Percentiles rank a stretch among this genome's conserved stretches.
These are phyloP conservation scores for Bremia lactucae DNA, from an alignment of 352 stramenopile species.

Conservation along the genomic window DNA sequence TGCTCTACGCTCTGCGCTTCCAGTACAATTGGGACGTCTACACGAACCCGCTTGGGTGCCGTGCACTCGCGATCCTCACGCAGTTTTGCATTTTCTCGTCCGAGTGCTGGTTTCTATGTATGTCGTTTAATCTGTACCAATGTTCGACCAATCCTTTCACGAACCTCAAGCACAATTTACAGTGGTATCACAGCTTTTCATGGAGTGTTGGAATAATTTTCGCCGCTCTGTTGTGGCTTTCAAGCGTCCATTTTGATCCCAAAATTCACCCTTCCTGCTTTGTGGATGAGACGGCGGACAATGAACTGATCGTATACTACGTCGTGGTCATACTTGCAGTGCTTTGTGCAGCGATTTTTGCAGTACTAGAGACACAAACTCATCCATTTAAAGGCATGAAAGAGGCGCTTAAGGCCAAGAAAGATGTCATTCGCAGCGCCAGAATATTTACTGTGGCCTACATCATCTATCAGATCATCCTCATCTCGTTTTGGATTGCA, in stretches of 20 bases:
- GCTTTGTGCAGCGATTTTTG: slow-evolving; percentile 44
- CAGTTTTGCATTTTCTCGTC: slow-evolving; percentile 72
- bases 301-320: slow-evolving; percentile 67
- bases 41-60: slow-evolving; percentile 37
- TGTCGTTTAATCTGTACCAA: slow-evolving; percentile 80
- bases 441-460: slow-evolving; percentile 74
- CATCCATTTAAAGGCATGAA: slow-evolving; percentile 68
- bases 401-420: slow-evolving; percentile 64
- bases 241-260: slow-evolving; percentile 36
- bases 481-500: slow-evolving; percentile 70
- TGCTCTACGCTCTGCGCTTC: slow-evolving; percentile 68
- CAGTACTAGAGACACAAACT: slow-evolving; percentile 58
- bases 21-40: slow-evolving; percentile 57
- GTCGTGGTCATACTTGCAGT: slow-evolving; percentile 65
- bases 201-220: slow-evolving; percentile 54
- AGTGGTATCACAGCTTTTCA: slow-evolving; percentile 64
- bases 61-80: slow-evolving; percentile 45
- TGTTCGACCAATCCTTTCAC: slow-evolving; percentile 84
- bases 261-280: slow-evolving; percentile 44
- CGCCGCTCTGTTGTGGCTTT: slow-evolving; percentile 44
- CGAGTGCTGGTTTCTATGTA: slow-evolving; percentile 83
- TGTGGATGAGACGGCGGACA: slow-evolving; percentile 58
- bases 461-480: slow-evolving; percentile 72
- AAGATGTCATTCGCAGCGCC: slow-evolving; percentile 70
- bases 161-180: slow-evolving; percentile 63